Evolutionary conservation across 2,329 filamentous ascomycete genomes (phyloP), one percentile per base, ranked within the genome.

Genomic region (Penicillium sp.): DNA sequence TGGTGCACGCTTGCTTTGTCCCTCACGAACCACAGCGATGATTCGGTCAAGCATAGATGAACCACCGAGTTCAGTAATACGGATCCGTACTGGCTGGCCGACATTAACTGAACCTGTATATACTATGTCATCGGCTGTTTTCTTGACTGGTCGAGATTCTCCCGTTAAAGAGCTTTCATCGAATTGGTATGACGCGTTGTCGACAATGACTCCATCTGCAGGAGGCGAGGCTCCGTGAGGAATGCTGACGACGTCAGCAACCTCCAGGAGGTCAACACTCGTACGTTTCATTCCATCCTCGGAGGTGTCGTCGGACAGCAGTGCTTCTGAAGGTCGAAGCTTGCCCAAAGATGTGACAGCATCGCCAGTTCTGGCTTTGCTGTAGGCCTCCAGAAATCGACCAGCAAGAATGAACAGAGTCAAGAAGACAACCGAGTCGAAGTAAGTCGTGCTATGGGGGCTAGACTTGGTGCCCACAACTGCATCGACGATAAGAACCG

Each of bases 381-480:
- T 96, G 76, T 94, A 95, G 1, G 90, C 87, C 76, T 97, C 93
- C 38, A 77, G 58, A 41, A 69, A 76, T 35, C 74, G 73, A 14
- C 84, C 84, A 41, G 82, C 78, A 1, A 97, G 84, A 22, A 97
- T 82, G 70, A 97, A 97, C 60, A 97, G 81, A 0, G 92, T 96
- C 54, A 97, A 73, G 60, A 97, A 96, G 3, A 96, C 89, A 1
- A 97, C 92, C 0, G 91, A 91, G 71, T 97, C 93, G 69, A 96
- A 97, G 72, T 96, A 97, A 17, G 76, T 80, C 3, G 87, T 84
- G 49, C 82, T 80, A 16, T 81, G 75, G 45, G 80, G 78, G 79
- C 76, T 49, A 77, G 73, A 71, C 12, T 70, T 62, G 8, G 53
- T 62, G n/a, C 60, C 61, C 26, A 56, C 58, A 31, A 72, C 73